Conservation (phyloP, 2,329 filamentous ascomycete species). For the Diplodia sapinea region DNA sequence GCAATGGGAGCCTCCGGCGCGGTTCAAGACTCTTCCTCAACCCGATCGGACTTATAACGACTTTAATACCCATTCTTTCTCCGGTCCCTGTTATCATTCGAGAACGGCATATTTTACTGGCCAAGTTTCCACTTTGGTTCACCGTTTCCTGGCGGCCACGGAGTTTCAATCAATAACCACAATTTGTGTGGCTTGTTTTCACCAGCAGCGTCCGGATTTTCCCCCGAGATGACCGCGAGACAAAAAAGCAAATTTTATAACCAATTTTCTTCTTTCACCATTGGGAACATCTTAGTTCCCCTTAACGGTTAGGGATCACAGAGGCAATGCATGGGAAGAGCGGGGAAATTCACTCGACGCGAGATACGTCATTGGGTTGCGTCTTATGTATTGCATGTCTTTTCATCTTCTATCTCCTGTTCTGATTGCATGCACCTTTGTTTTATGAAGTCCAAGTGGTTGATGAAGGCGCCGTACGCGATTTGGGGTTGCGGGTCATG, state of each 20-base stretch:
- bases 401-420: constrained; percentile 11
- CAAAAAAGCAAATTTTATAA: constrained; percentile 19
- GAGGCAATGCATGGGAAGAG: constrained; percentile 19
- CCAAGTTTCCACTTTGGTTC: constrained; percentile 5
- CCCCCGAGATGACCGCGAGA: constrained; percentile 19
- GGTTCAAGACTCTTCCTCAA: neutral
- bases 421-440: constrained; percentile 18
- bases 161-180: constrained; percentile 20
- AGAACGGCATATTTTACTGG: constrained; percentile 1
- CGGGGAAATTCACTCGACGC: constrained; percentile 19
- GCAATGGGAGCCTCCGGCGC: constrained; percentile 6
- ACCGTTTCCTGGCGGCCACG: constrained; percentile 4
- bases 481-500: constrained; percentile 4
- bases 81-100: constrained; percentile 1
- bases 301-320: constrained; percentile 9
- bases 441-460: constrained; percentile 16
- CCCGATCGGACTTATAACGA: constrained; percentile 25
- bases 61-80: constrained; percentile 29
- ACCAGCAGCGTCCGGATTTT: neutral
- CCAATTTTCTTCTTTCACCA: constrained; percentile 8
- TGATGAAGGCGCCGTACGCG: neutral
- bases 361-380: constrained; percentile 14
- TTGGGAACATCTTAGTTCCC: neutral
- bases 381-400: constrained; percentile 27
- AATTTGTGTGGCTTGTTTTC: neutral